These are phyloP conservation scores for Leccinum rimulosum DNA, from an alignment of 768 basidiomycete species.

Conservation along the genomic window DNA sequence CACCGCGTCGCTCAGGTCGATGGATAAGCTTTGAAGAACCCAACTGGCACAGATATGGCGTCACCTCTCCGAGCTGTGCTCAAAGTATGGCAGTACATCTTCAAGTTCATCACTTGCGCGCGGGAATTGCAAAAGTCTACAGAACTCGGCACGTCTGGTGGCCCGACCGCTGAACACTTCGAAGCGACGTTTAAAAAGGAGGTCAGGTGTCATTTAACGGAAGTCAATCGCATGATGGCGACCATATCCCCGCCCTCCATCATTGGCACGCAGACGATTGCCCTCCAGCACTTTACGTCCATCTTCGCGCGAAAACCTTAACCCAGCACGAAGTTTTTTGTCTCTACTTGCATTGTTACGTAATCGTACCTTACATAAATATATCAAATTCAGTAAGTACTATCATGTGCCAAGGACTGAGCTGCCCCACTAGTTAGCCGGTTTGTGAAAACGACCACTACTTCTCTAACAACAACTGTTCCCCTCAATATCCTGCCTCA, in stretches of 20 bases:
- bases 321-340: too few species aligned
- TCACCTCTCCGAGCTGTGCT: conserved; percentile 82
- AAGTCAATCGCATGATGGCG: conserved; percentile 89
- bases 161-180: conserved; percentile 81
- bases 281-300: conserved; percentile 89
- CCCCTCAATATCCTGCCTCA: too few species aligned
- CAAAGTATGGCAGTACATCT: conserved; percentile 96
- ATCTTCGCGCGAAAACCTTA: conserved; percentile 44
- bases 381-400: too few species aligned
- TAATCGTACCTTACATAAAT: too few species aligned
- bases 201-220: conserved; percentile 67
- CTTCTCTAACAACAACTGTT: too few species aligned
- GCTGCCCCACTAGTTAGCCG: too few species aligned
- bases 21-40: conserved; percentile 75
- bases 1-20: conserved; percentile 77
- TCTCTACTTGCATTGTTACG: too few species aligned
- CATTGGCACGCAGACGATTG: conserved; percentile 94
- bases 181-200: conserved; percentile 85
- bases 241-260: conserved; percentile 75
- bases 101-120: conserved; percentile 91
- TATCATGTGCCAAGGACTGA: too few species aligned
- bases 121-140: conserved; percentile 83
- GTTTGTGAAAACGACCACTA: too few species aligned
- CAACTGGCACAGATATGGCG: conserved; percentile 68
- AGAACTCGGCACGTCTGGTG: conserved; percentile 75